Percentiles rank a stretch among this genome's conserved stretches.
These are phyloP conservation scores for Dioscorea alata DNA, from an alignment of 106 monocot genomes.

Conservation along the genomic window DNA sequence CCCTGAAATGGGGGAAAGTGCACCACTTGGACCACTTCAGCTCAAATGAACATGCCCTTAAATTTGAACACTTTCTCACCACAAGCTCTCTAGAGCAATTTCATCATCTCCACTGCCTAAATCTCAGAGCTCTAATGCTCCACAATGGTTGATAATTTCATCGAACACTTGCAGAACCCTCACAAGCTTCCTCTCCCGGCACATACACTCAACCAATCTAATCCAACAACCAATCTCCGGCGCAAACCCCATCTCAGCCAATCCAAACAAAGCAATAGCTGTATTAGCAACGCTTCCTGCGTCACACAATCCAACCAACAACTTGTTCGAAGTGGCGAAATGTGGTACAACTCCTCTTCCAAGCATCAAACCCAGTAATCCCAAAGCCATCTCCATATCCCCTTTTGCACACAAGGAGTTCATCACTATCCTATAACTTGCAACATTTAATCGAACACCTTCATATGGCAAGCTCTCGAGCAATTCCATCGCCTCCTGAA, in stretches of 20 bases:
- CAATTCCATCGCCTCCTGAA: conserved; percentile 48
- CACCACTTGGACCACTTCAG: too few species aligned
- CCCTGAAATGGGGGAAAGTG: too few species aligned
- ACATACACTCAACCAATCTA: conserved; percentile 37
- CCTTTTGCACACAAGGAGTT: conserved; percentile 42
- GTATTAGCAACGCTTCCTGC: conserved; percentile 61
- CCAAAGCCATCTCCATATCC: conserved; percentile 61
- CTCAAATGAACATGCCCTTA: too few species aligned
- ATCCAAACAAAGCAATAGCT: conserved; percentile 45
- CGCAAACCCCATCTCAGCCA: conserved; percentile 53
- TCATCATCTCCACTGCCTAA: too few species aligned
- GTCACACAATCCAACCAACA: conserved; percentile 64
- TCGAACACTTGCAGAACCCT: conserved; percentile 43
- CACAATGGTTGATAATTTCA: not conserved
- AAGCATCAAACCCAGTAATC: conserved; percentile 65
- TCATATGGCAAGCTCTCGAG: conserved; percentile 48
- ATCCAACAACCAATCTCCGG: conserved; percentile 61
- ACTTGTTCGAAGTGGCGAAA: conserved; percentile 64
- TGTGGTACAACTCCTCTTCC: conserved; percentile 66
- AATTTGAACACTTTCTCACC: too few species aligned
- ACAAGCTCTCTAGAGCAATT: too few species aligned
- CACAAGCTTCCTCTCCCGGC: conserved; percentile 57
- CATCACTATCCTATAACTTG: conserved; percentile 86
- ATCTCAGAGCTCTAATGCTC: too few species aligned
- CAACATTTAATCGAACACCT: conserved; percentile 54